Conservation (phyloP, 2,329 filamentous ascomycete genomes). For the Colletotrichum sp. region DNA sequence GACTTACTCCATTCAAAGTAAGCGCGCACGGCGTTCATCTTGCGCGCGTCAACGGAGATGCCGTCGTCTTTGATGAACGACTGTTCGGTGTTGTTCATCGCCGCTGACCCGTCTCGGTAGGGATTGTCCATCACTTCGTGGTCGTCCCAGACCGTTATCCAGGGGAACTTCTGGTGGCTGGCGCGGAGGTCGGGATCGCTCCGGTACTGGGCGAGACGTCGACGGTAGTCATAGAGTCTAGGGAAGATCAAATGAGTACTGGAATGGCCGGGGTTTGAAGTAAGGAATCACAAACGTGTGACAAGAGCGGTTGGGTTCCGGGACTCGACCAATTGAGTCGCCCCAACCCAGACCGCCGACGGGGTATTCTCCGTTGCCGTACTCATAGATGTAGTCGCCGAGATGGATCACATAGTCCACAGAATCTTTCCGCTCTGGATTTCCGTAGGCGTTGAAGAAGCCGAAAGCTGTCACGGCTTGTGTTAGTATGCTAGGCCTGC, state of each 20-base stretch:
- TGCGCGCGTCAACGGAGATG: slow-evolving; percentile 72
- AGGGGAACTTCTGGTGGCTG: slow-evolving; percentile 45
- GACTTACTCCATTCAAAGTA: slow-evolving; percentile 67
- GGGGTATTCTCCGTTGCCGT: slow-evolving; percentile 42
- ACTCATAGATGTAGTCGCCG: slow-evolving; percentile 72
- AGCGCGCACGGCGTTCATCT: slow-evolving; percentile 75
- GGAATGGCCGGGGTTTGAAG: not conserved
- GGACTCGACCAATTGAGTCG: slow-evolving; percentile 54
- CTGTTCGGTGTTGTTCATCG: slow-evolving; percentile 69
- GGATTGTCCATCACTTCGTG: slow-evolving; percentile 66
- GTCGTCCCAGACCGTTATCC: slow-evolving; percentile 53
- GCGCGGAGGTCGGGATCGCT: slow-evolving; percentile 47
- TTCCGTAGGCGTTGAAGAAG: slow-evolving; percentile 67
- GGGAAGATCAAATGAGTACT: too few relatives aligned
- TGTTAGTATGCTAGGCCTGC: accelerated
- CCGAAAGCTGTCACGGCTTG: slow-evolving; percentile 31
- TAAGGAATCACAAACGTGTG: slow-evolving; percentile 39
- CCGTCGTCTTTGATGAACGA: slow-evolving; percentile 65
- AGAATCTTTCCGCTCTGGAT: slow-evolving; percentile 62
- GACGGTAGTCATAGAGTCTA: slow-evolving; percentile 47
- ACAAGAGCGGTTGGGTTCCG: slow-evolving; percentile 56
- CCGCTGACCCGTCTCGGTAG: slow-evolving; percentile 65
- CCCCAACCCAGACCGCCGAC: slow-evolving; percentile 49
- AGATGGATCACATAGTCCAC: slow-evolving; percentile 67
- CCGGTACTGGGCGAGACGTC: slow-evolving; percentile 43